Evolutionary conservation across 2,329 filamentous ascomycete species (phyloP).

Genomic region (Fonsecaea multimorphosa): DNA sequence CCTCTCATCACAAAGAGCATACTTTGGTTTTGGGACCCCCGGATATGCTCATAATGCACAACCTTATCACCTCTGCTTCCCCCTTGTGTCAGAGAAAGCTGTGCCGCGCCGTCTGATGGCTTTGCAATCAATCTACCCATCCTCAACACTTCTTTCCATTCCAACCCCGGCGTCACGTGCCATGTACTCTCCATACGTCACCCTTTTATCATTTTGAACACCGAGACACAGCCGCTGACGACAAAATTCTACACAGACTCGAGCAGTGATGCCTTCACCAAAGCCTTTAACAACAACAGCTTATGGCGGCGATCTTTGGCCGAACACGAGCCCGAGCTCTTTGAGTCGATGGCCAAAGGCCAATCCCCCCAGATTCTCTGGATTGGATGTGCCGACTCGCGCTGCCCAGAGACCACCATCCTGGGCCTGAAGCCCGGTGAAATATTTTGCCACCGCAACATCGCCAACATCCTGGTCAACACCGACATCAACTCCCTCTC

Average conservation of each 20-base stretch:
- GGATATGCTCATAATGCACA: not conserved
- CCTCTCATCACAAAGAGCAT: not conserved
- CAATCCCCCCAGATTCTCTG: slow-evolving; percentile 72
- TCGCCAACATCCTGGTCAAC: slow-evolving; percentile 79
- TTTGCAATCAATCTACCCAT: slow-evolving; percentile 1
- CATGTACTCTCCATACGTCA: not conserved
- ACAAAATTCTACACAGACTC: slow-evolving; percentile 6
- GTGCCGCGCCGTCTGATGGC: not conserved
- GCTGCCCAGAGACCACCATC: slow-evolving; percentile 82
- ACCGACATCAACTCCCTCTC: slow-evolving; percentile 76
- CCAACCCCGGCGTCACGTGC: slow-evolving; percentile 8
- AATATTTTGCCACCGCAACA: slow-evolving; percentile 88
- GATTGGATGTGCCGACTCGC: slow-evolving; percentile 86
- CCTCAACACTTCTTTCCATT: slow-evolving; percentile 18
- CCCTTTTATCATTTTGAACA: not conserved
- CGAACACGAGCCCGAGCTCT: slow-evolving; percentile 67
- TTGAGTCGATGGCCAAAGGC: slow-evolving; percentile 69
- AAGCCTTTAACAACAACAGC: slow-evolving; percentile 40
- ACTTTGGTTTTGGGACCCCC: not conserved
- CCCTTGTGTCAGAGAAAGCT: not conserved
- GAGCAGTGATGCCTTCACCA: slow-evolving; percentile 32
- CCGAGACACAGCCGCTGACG: not conserved
- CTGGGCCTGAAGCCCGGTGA: slow-evolving; percentile 76
- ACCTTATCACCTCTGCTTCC: not conserved
- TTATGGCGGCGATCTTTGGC: slow-evolving; percentile 39